Conservation (phyloP, 2,329 filamentous ascomycete species). For the Claviceps purpurea region DNA sequence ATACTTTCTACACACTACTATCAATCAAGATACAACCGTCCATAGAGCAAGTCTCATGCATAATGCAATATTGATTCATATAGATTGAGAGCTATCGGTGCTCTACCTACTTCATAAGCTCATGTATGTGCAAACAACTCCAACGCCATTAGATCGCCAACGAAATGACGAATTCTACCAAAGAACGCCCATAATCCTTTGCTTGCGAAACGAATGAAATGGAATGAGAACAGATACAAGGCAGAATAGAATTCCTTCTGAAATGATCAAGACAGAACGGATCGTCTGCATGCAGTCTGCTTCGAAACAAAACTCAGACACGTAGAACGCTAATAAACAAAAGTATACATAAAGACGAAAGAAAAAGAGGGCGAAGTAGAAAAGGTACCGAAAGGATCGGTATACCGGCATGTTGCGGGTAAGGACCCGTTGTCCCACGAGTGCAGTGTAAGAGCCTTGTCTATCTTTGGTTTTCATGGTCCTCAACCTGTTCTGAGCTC, state of each 20-base stretch:
- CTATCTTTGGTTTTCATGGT: background rate
- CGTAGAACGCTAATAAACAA: background rate
- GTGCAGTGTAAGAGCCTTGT: background rate
- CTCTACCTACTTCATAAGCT: background rate
- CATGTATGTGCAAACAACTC: background rate
- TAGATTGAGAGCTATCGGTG: background rate
- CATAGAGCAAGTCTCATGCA: background rate
- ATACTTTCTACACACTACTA: too few relatives aligned
- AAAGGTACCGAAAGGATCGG: background rate
- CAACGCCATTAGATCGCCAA: conserved; percentile 3
- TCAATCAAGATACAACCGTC: too few relatives aligned
- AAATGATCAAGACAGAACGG: background rate
- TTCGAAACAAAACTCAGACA: background rate
- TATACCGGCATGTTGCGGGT: background rate
- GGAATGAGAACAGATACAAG: background rate
- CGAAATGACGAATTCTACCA: background rate
- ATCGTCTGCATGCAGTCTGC: background rate
- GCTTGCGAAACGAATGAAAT: background rate
- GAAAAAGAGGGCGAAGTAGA: background rate
- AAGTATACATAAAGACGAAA: background rate
- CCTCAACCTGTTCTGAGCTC: background rate
- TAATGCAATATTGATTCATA: background rate
- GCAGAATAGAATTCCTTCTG: background rate
- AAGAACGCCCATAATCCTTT: background rate
- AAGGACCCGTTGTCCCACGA: background rate